These are phyloP conservation scores for Saturnispora bothae DNA, from an alignment of 805 yeast genomes.

Conservation along the genomic window DNA sequence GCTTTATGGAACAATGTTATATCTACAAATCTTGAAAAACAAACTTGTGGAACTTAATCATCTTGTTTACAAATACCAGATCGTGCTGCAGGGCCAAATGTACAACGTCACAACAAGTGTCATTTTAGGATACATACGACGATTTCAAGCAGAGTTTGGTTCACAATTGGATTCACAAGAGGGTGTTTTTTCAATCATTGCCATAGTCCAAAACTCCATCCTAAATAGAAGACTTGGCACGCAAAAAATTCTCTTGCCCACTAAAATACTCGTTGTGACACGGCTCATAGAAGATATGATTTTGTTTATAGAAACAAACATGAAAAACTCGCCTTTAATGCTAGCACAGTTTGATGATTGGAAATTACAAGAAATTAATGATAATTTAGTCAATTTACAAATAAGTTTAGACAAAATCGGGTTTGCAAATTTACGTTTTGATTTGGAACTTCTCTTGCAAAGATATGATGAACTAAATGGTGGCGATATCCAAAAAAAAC, in stretches of 20 bases:
- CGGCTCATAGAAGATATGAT: conserved; percentile 1
- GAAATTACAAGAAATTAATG: conserved; percentile 8
- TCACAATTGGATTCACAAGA: not conserved
- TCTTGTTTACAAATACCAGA: not conserved
- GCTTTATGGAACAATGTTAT: not conserved
- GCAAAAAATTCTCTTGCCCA: conserved; percentile 1
- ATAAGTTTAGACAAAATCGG: not conserved
- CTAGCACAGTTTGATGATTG: conserved; percentile 2
- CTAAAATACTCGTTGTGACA: conserved; percentile 1
- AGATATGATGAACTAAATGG: conserved; percentile 3
- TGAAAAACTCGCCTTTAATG: conserved; percentile 1
- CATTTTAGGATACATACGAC: conserved; percentile 3
- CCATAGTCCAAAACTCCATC: conserved; percentile 1
- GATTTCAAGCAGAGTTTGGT: conserved; percentile 3
- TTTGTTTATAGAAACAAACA: conserved; percentile 1
- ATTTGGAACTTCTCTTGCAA: not conserved
- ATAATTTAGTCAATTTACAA: conserved; percentile 1
- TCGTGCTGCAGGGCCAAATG: not conserved
- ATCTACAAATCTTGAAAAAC: conserved; percentile 5
- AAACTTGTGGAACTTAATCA: not conserved
- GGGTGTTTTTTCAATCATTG: conserved; percentile 1
- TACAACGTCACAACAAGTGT: conserved; percentile 2
- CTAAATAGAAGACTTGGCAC: not conserved
- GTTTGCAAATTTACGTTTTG: not conserved
- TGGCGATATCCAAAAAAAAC: conserved; percentile 2